Percentiles rank a stretch among this genome's conserved stretches.
phyloP scores from a whole-genome alignment of 169 alveolate species.

The Eimeria praecox region DNA sequence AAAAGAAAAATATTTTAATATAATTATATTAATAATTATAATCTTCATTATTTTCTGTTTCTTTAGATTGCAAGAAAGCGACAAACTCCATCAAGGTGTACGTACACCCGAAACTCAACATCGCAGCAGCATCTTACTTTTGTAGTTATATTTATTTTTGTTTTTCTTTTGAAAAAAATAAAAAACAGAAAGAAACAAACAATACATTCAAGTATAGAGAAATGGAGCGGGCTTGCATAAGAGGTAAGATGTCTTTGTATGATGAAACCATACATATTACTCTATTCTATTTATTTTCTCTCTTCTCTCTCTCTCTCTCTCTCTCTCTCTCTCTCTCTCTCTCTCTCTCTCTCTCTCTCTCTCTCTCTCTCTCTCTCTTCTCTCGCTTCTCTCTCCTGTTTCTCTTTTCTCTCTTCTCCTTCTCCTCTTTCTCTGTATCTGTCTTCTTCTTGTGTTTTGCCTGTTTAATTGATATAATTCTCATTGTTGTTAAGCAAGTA shows the following conservation, averaged over 20 bases:
- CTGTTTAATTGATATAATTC: not conserved
- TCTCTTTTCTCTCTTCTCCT: not conserved
- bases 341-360: not conserved
- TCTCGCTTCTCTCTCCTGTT: too few relatives aligned
- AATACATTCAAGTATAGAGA: not conserved
- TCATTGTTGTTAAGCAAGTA: too few relatives aligned
- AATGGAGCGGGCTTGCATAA: slow-evolving; percentile 13
- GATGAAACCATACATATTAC: not conserved
- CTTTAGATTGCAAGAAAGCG: not conserved
- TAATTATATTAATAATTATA: too few relatives aligned
- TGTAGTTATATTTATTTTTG: too few relatives aligned
- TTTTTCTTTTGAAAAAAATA: not conserved
- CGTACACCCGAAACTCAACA: too few relatives aligned
- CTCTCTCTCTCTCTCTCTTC: not conserved
- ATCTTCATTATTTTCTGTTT: too few relatives aligned
- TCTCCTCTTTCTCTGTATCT: not conserved
- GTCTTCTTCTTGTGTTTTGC: not conserved
- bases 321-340: too few relatives aligned
- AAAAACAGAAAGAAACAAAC: too few relatives aligned
- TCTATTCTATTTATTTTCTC: not conserved
- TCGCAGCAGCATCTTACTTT: not conserved
- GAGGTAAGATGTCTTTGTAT: not conserved
- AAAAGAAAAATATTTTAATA: too few relatives aligned
- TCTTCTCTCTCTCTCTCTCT: not conserved
- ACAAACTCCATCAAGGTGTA: not conserved